Conservation (phyloP, 306 rosid genomes). For the Lotus japonicus region DNA sequence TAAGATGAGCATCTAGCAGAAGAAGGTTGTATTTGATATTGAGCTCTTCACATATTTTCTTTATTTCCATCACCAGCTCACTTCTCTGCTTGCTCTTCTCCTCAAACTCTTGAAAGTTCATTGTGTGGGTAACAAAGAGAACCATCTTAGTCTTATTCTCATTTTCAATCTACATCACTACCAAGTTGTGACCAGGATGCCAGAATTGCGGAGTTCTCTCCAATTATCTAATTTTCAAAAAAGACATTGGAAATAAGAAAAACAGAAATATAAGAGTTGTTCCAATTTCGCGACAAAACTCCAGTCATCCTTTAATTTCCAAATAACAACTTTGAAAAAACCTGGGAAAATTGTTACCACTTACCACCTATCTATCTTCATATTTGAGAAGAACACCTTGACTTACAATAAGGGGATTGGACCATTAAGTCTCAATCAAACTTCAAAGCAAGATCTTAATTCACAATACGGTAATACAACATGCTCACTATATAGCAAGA, state of each 20-base stretch:
- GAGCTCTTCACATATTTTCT: conserved; percentile 77
- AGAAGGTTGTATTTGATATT: conserved; percentile 66
- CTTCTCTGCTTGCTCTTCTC: conserved; percentile 67
- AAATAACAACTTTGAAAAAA: too few species aligned
- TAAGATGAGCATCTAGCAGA: conserved; percentile 62
- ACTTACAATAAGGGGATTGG: not conserved
- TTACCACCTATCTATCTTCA: not conserved
- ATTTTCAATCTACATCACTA: conserved; percentile 60
- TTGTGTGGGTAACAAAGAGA: conserved; percentile 58
- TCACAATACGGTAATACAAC: not conserved
- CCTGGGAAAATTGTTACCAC: too few species aligned
- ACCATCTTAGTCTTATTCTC: conserved; percentile 66
- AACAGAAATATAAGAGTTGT: not conserved
- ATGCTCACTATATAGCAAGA: not conserved
- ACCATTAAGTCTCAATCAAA: not conserved
- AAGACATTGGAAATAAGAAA: not conserved
- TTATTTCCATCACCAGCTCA: conserved; percentile 60
- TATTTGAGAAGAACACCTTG: not conserved
- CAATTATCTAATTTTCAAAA: conserved; percentile 49
- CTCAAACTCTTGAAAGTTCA: conserved; percentile 70
- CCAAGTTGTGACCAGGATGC: conserved; percentile 53
- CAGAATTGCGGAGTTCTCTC: conserved; percentile 58
- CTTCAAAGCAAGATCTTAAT: not conserved
- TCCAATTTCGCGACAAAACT: not conserved
- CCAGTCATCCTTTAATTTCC: too few species aligned